Percentiles rank a stretch among this genome's conserved stretches.
phyloP scores from a whole-genome alignment of 1,139 yeast genomes.

The Lodderomyces margitis region DNA sequence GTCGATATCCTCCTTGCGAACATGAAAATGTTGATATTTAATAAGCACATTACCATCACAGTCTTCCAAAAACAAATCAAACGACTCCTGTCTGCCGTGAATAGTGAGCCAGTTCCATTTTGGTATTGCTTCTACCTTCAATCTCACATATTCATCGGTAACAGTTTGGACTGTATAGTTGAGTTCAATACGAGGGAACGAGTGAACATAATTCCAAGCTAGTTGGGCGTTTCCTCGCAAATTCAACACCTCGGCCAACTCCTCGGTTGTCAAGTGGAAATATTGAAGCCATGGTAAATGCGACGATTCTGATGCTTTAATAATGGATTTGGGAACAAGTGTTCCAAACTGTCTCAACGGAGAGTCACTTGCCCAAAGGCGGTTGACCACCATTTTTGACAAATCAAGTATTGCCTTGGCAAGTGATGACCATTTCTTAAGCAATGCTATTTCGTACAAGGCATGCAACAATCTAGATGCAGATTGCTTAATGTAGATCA shows the following conservation, averaged over 20 bases:
- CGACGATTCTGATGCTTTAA: slow-evolving; percentile 75
- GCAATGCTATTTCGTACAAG: slow-evolving; percentile 71
- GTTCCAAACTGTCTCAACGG: slow-evolving; percentile 82
- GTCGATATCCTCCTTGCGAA: slow-evolving; percentile 47
- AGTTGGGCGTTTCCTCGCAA: slow-evolving; percentile 64
- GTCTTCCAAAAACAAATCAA: slow-evolving; percentile 75
- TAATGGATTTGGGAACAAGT: slow-evolving; percentile 63
- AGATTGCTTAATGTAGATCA: slow-evolving; percentile 90
- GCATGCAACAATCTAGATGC: slow-evolving; percentile 90
- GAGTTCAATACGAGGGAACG: slow-evolving; percentile 67
- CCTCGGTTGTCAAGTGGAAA: slow-evolving; percentile 66
- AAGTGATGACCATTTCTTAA: slow-evolving; percentile 70
- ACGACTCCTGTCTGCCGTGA: slow-evolving; percentile 68
- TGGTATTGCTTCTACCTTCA: slow-evolving; percentile 68
- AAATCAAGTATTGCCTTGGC: slow-evolving; percentile 59
- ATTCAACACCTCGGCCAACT: slow-evolving; percentile 79
- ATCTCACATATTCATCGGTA: slow-evolving; percentile 60
- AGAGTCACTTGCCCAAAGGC: slow-evolving; percentile 83
- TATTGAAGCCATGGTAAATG: slow-evolving; percentile 82
- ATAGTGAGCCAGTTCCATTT: slow-evolving; percentile 75
- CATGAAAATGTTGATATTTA: slow-evolving; percentile 52
- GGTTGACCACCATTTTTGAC: slow-evolving; percentile 75
- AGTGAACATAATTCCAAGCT: slow-evolving; percentile 60
- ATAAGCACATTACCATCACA: slow-evolving; percentile 78
- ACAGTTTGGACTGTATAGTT: slow-evolving; percentile 72